Evolutionary conservation across 2,329 filamentous ascomycete genomes (phyloP), one percentile per base, ranked within the genome.

Genomic region (Sclerotinia trifoliorum): DNA sequence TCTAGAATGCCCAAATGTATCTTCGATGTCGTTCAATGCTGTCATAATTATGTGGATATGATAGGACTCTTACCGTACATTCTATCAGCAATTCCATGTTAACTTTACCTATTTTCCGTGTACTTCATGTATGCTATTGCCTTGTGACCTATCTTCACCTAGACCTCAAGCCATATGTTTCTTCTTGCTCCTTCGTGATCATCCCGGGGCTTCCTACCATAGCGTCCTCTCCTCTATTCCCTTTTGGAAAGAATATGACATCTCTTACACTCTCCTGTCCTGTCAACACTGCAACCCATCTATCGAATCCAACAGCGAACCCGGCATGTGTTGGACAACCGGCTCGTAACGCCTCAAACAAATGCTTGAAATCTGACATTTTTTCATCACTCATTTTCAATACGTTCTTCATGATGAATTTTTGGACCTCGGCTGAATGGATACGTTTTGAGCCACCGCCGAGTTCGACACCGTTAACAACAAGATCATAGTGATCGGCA

Each of bases 231-330:
- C 95, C 94, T 77, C 89, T 93, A 70, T 93, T 93, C 70, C 88
- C 94, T 83, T 99, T 99, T 0, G 95, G 96, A 76, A 99, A 99
- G 0, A 94, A 94, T 79, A 99, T 97, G 1, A 99, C 94, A 80
- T 99, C 94, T 69, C 92, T 84, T 3, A 99, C 90, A 1, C 90
- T 93, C 15, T 90, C 84, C 44, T 86, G 89, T 1, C 89, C 90
- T 29, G 90, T 86, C 83, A 99, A 86, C 0, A 97, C 82, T 0
- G 94, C 90, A 51, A 95, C 84, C 61, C 99, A 79, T 5, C 95
- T 85, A 78, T 99, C 95, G 77, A 97, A 97, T 0, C 95, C 95
- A 21, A 99, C 81, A 0, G 95, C 95, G 71, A 99, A 90, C 0
- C 95, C 95, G 0, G 95, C 94, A 77, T 99, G 95, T 0, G 95